phyloP scores from a whole-genome alignment of 106 monocot species.

The Alisma plantagoaquatica region DNA sequence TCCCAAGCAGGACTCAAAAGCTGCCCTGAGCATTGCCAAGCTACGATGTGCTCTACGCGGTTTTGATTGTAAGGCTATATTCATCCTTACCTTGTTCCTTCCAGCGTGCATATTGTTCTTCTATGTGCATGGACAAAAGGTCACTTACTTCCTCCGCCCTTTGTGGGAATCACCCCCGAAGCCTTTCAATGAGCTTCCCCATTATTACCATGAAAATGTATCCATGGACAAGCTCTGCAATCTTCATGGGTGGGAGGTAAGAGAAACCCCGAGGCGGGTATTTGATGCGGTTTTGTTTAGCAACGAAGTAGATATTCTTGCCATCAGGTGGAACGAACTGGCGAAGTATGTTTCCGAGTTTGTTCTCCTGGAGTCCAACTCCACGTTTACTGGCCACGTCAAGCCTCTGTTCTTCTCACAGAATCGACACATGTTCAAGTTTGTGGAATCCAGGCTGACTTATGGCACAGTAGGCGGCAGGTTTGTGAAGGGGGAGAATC shows the following conservation, averaged over 20 bases:
- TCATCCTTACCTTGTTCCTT: slow-evolving; percentile 38
- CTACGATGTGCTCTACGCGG: slow-evolving; percentile 57
- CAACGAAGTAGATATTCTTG: slow-evolving; percentile 84
- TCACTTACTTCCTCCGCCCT: slow-evolving; percentile 76
- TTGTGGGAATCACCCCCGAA: slow-evolving; percentile 79
- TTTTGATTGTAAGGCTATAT: slow-evolving; percentile 48
- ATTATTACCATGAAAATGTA: slow-evolving; percentile 66
- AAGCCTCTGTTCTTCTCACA: slow-evolving; percentile 67
- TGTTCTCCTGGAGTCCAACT: slow-evolving; percentile 84
- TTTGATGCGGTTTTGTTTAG: slow-evolving; percentile 95
- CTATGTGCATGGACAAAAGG: slow-evolving; percentile 67
- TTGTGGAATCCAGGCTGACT: slow-evolving; percentile 54
- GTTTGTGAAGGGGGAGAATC: slow-evolving; percentile 19
- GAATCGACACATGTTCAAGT: slow-evolving; percentile 41
- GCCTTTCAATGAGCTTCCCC: slow-evolving; percentile 74
- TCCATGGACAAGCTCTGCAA: slow-evolving; percentile 56
- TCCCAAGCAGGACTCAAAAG: slow-evolving; percentile 46
- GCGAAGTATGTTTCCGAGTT: slow-evolving; percentile 80
- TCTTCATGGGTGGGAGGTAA: slow-evolving; percentile 80
- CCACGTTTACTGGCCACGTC: slow-evolving; percentile 63
- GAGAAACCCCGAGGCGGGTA: slow-evolving; percentile 68
- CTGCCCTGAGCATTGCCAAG: slow-evolving; percentile 43
- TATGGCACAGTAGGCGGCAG: slow-evolving; percentile 62
- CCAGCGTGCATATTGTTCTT: slow-evolving; percentile 40
- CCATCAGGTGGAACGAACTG: slow-evolving; percentile 78